Evolutionary conservation across 2,329 filamentous ascomycete genomes (phyloP), one percentile per base, ranked within the genome.

Genomic region (Botrytis fragariae): DNA sequence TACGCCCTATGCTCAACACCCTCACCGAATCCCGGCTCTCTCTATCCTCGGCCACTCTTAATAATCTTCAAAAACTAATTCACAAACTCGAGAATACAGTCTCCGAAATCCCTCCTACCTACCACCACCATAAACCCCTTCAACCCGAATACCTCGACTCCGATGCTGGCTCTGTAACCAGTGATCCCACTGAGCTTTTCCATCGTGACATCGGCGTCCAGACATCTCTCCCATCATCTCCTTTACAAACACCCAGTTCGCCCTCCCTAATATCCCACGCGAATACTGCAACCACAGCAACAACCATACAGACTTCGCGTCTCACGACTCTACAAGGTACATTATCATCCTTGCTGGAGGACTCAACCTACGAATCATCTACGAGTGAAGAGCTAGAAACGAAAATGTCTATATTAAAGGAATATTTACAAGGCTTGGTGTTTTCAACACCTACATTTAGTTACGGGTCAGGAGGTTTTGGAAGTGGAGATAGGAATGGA

Each of bases 201-300:
- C 92, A 95, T 81, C 89, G 92, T 63, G 93, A 96, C 79, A 87
- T 93, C 74, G 92, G 92, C 76, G 92, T 93, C 1, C 93, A 96
- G 82, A 96, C 93, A 0, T 90, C 89, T 0, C 85, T 85, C 1
- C 83, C 83, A 0, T 77, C 81, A 37, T 35, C 75, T 14, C 59
- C 69, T 35, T 18, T 57, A 20, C 54, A 54, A 65, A 54, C 73
- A 35, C 78, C 79, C 63, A 77, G 80, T 69, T 63, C 78, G 44
- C 59, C 59, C 29, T 73, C 16, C 82, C 51, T 57, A 22, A 69
- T 57, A 12, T 84, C n/a, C 76, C 80, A 59, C 22, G 74, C 45
- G 54, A 42, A 44, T 65, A 51, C 48, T 4, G 45, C 67, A 35
- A 25, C 74, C 65, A 39, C 73, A 7, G 62, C 72, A 71, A 83